A percentile compares a stretch with the other conserved stretches of the same genome.
phyloP scores from a whole-genome alignment of 2,329 filamentous ascomycete species.

The Hypoxylon sp. region DNA sequence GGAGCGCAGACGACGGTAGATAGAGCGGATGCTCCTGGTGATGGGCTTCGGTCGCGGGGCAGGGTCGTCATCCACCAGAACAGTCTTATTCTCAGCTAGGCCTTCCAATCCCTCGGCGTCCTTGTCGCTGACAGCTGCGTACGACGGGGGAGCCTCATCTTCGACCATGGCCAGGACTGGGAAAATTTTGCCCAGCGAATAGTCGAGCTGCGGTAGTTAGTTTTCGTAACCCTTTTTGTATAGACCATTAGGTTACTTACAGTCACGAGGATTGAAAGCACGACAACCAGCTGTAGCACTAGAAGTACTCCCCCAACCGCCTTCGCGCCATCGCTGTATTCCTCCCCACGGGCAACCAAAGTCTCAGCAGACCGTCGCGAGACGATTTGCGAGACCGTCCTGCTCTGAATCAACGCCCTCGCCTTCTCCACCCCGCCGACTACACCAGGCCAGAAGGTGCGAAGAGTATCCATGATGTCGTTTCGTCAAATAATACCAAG shows the following conservation, averaged over 20 bases:
- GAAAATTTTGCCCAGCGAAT: slow-evolving; percentile 62
- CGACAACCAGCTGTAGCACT: slow-evolving; percentile 8
- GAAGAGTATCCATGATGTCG: slow-evolving; percentile 15
- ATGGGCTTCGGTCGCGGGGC: slow-evolving; percentile 52
- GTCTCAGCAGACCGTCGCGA: slow-evolving; percentile 14
- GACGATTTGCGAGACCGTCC: slow-evolving; percentile 5
- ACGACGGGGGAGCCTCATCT: slow-evolving; percentile 63
- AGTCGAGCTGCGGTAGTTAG: slow-evolving; percentile 55
- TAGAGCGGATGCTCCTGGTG: slow-evolving; percentile 62
- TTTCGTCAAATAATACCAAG: neutral
- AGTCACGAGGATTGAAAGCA: slow-evolving; percentile 1
- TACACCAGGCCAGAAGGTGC: slow-evolving; percentile 9
- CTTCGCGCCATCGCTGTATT: neutral
- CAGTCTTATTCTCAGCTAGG: slow-evolving; percentile 46
- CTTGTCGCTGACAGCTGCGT: slow-evolving; percentile 59
- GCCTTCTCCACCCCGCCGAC: neutral
- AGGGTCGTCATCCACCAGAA: slow-evolving; percentile 49
- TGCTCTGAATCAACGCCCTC: neutral
- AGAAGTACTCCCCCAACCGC: neutral
- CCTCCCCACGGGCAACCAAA: slow-evolving; percentile 1
- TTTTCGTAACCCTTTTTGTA: neutral
- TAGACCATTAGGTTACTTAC: slow-evolving; percentile 15
- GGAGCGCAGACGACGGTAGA: slow-evolving; percentile 66
- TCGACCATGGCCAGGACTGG: slow-evolving; percentile 66
- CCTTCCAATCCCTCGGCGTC: slow-evolving; percentile 2